Base-by-base conservation (phyloP, 2,329 filamentous ascomycete genomes). In the Lomentospora prolificans region DNA sequence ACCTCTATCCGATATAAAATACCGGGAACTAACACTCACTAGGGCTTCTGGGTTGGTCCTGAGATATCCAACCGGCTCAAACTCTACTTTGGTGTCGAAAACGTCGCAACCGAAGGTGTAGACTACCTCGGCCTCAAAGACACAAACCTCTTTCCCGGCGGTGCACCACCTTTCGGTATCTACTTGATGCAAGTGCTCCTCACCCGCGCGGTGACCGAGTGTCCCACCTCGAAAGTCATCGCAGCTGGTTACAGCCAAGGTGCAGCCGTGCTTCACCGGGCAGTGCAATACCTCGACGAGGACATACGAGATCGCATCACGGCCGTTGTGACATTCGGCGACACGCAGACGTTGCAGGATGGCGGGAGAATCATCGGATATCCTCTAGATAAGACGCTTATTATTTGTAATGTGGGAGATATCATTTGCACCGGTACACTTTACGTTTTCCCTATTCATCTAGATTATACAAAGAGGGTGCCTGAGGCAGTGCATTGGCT, bases 331-430 rank as follows among this genome's bases (percentile, higher is more conserved):
- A 64, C 60, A n/a, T 65, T 64, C 12, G 64, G 64, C 9, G 63
- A 65, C 50, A 63, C 64, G 6, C 60, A 62, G 61, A 60, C 36
- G 4, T 28, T 48, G 4, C 55, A 72, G 54, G 68, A 71, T 59
- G 61, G 64, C 22, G 69, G 65, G 17, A 64, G 66, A 51, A 71
- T 73, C 55, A 59, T 60, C 33, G 64, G 66, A 39, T 72, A 66
- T 60, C 66, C 68, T 22, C 50, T 59, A 12, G 65, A 68, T 50
- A 66, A 68, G 61, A 70, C 68, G 52, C 65, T 69, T 41, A 67
- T 72, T 59, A 72, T 72, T 63, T 74, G 71, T 64, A 72, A 72
- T 59, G 12, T 57, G 7, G 69, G 69, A 52, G 71, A 74, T 57
- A 62, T 64, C 28, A 65, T 73, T 55, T 73, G 71, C 63, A 58